Percentiles rank a stretch among this genome's conserved stretches.
Conservation (phyloP, 2,329 filamentous ascomycete genomes). For the Penicillium sp. region DNA sequence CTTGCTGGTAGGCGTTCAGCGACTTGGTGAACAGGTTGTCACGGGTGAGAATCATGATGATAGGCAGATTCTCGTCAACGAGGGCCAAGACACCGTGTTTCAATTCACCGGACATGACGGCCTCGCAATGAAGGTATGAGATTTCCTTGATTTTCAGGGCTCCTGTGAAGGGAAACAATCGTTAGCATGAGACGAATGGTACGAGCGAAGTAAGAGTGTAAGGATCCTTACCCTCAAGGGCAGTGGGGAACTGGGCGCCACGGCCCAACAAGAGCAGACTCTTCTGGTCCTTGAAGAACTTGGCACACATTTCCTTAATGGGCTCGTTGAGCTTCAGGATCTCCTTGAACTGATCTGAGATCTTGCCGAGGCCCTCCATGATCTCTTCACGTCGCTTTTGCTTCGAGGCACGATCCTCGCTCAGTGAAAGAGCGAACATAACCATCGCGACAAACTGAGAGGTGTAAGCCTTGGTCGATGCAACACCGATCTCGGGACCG, state of each 20-base stretch:
- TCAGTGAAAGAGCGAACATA: slow-evolving; percentile 96
- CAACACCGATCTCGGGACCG: slow-evolving; percentile 96
- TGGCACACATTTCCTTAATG: slow-evolving; percentile 91
- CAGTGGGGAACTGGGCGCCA: slow-evolving; percentile 92
- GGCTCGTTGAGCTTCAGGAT: slow-evolving; percentile 87
- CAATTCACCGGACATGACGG: slow-evolving; percentile 98
- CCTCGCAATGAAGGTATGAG: slow-evolving; percentile 98
- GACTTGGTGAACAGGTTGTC: slow-evolving; percentile 97
- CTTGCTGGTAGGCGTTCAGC: slow-evolving; percentile 98
- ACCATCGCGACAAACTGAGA: slow-evolving; percentile 99
- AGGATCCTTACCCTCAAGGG: slow-evolving; percentile 68
- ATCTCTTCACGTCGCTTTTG: slow-evolving; percentile 88
- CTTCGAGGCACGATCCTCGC: slow-evolving; percentile 96
- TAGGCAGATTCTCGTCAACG: slow-evolving; percentile 96
- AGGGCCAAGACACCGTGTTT: slow-evolving; percentile 98
- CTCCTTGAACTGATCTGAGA: slow-evolving; percentile 88
- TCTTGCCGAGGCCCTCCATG: slow-evolving; percentile 83
- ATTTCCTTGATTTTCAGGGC: slow-evolving; percentile 99
- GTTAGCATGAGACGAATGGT: not conserved
- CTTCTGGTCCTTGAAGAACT: slow-evolving; percentile 96
- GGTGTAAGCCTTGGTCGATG: slow-evolving; percentile 98
- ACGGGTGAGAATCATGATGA: slow-evolving; percentile 98
- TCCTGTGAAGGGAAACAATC: slow-evolving; percentile 42
- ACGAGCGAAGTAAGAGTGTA: not conserved
- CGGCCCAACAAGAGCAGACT: slow-evolving; percentile 87